phyloP scores from a whole-genome alignment of 257 asterid genomes.

The Solanum virginianum region DNA sequence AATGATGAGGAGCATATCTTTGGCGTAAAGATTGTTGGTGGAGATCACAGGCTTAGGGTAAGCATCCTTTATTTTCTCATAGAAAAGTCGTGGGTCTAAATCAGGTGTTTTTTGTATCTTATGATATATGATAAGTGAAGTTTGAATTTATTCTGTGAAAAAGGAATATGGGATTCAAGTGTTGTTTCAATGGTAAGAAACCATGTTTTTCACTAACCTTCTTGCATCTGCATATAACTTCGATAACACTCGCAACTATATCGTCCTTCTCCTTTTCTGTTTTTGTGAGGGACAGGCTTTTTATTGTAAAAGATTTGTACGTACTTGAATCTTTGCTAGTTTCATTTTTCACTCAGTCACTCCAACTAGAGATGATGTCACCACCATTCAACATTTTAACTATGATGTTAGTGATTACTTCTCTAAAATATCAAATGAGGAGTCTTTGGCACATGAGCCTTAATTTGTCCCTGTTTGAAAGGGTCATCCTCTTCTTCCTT shows the following conservation, averaged over 20 bases:
- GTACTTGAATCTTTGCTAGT: neutral
- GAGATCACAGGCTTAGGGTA: slow-evolving; percentile 12
- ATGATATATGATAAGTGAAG: neutral
- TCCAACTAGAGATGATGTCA: neutral
- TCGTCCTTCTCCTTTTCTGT: neutral
- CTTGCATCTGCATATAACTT: neutral
- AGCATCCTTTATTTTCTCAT: neutral
- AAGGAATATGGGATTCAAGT: neutral
- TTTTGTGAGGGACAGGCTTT: neutral
- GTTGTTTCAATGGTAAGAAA: neutral
- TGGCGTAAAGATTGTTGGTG: slow-evolving; percentile 8
- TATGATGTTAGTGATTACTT: neutral
- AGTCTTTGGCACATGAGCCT: neutral
- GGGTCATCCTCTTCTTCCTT: neutral
- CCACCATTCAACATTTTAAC: neutral
- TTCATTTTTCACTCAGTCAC: neutral
- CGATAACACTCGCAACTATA: neutral
- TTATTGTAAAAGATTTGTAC: neutral
- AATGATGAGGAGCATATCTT: slow-evolving; percentile 7
- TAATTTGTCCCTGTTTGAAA: neutral
- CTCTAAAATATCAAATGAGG: neutral
- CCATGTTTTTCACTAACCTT: neutral
- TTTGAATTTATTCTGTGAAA: neutral
- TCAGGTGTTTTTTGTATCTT: neutral
- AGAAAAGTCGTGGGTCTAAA: neutral